These are phyloP conservation scores for Globisporangium apiculatum DNA, from an alignment of 352 stramenopile species.

Conservation along the genomic window DNA sequence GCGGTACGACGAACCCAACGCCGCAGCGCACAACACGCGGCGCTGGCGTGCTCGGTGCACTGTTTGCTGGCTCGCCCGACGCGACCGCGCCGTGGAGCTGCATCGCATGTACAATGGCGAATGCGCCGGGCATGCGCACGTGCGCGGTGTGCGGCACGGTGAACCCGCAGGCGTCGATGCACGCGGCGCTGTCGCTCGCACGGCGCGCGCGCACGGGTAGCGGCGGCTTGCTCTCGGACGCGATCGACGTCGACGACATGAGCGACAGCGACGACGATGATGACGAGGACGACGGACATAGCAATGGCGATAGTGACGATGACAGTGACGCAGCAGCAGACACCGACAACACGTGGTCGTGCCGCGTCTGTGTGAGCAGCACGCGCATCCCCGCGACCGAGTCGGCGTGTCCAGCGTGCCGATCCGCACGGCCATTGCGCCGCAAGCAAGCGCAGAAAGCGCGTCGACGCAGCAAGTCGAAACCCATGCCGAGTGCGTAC, in stretches of 20 bases:
- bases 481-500: constrained; percentile 41
- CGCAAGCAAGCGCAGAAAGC: constrained; percentile 16
- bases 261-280: constrained; percentile 14
- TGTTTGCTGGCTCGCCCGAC: constrained; percentile 1
- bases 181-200: constrained; percentile 30
- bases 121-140: constrained; percentile 33
- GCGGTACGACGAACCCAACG: constrained; percentile 48
- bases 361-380: constrained; percentile 20
- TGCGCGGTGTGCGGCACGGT: constrained; percentile 56
- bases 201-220: constrained; percentile 16
- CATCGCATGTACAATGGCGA: constrained; percentile 66
- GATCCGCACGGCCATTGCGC: constrained; percentile 19
- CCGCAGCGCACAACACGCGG: too few relatives aligned
- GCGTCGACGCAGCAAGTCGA: constrained; percentile 21
- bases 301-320: constrained; percentile 20
- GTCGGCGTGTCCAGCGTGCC: constrained; percentile 31
- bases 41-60: constrained; percentile 2
- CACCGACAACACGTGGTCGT: constrained; percentile 23
- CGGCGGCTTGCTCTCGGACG: constrained; percentile 16
- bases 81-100: constrained; percentile 49
- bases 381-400: constrained; percentile 10
- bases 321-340: constrained; percentile 22
- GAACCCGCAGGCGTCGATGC: constrained; percentile 46
- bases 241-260: constrained; percentile 12
- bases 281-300: constrained; percentile 19